Conservation (phyloP, 768 basidiomycete genomes). For the Tubosaeta sp. region DNA sequence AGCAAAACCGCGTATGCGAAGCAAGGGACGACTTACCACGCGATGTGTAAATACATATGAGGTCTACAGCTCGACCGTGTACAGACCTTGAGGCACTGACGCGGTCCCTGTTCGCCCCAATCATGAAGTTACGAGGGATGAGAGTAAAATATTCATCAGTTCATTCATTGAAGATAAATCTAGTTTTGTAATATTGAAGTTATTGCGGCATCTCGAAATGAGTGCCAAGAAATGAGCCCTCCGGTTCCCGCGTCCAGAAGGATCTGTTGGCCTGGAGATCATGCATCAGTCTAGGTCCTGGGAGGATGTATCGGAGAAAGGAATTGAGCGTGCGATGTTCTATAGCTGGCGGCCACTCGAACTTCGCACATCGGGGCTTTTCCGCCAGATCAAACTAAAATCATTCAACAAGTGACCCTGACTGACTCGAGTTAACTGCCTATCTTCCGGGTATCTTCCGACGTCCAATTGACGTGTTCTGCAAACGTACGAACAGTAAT, state of each 20-base stretch:
- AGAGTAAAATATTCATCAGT: too few relatives aligned
- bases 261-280: background rate
- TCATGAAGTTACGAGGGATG: too few relatives aligned
- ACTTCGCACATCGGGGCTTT: too few relatives aligned
- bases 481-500: conserved; percentile 29
- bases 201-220: background rate
- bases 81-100: background rate
- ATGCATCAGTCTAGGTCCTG: background rate
- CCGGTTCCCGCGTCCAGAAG: background rate
- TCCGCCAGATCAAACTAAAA: too few relatives aligned
- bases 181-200: too few relatives aligned
- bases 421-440: background rate
- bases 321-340: background rate
- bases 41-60: too few relatives aligned
- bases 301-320: background rate
- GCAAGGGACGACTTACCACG: too few relatives aligned
- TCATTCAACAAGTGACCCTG: too few relatives aligned
- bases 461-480: conserved; percentile 17
- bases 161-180: background rate
- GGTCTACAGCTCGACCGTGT: too few relatives aligned
- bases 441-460: conserved; percentile 11
- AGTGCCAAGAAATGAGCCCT: background rate
- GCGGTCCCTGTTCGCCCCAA: too few relatives aligned
- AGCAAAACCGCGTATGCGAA: background rate
- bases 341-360: background rate